Base-by-base conservation (phyloP, 345 rosid species). In the Acer negundo region DNA sequence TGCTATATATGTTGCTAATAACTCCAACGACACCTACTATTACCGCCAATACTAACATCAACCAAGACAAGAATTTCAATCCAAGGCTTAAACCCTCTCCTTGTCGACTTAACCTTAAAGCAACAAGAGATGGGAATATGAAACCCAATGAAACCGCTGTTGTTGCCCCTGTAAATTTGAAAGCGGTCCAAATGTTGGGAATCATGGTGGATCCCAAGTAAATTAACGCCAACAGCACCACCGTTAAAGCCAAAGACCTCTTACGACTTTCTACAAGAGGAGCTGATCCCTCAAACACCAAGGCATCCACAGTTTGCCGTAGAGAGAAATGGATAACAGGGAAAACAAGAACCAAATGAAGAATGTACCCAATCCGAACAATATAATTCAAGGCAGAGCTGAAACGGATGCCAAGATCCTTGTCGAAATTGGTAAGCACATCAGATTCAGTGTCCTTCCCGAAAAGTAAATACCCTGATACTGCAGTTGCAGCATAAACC, bases 151-250 rank as follows among this genome's bases (percentile, higher is more conserved):
- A 92, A 38, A 96, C 97, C 10, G 99, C 99, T 20, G 98, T 87
- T 46, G 99, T 96, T n/a, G 99, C 98, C 38, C 99, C 99, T 0
- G 99, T 96, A 80, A 94, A 96, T 82, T 96, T 96, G 81, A 96
- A 96, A 61, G 98, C 99, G 0, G 93, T 92, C 99, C 99, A 96
- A 79, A 96, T 96, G 66, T 87, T 96, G 9, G 99, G 99, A 76
- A 94, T 88, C 95, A 91, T 86, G 13, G 98, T 92, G 7, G 99
- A 96, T 51, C 95, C 98, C 0, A 96, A 75, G 82, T 88, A 96
- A 58, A 91, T 89, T 44, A 87, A 84, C 20, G 75, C 84, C 72
- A 96, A 70, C 76, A 96, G 84, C 26, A 90, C 78, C 20, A 66
- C 86, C 2, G 98, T 96, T 2, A 96, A 86, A 8, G 80, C 85